Evolutionary conservation across 1,284 basidiomycete genomes (phyloP), one percentile per base, ranked within the genome.

Genomic region (Leccinum cinnamomeum): DNA sequence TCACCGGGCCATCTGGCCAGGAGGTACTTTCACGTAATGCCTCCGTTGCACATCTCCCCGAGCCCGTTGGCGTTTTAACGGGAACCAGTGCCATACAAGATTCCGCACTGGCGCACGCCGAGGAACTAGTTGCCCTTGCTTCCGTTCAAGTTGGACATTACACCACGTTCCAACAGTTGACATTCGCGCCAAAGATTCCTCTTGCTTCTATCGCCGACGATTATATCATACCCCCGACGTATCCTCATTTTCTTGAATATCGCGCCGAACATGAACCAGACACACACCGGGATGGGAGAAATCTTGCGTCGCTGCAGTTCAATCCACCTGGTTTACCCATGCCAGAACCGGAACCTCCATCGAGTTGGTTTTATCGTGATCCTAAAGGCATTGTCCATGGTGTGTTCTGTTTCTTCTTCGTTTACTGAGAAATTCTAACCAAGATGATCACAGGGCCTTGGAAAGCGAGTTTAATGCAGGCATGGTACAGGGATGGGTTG

Each of bases 211-310:
- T 95, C 59, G 89, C 92, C 16, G 90, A 94, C 69, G 91, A 94
- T 53, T 95, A 92, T 75, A 84, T 92, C 62, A 95, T 95, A 61
- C 92, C 92, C 25, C 92, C 92, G 1, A 92, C 92, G 62, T 95
- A 95, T 73, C 82, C 84, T 7, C 82, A 87, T 39, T 92, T 93
- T 76, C 76, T 92, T 61, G 82, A 86, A 56, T 90, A 92, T 71
- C 81, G 87, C 37, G 79, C 79, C 39, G 78, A 80, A 65, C 78
- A 87, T 68, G 90, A 91, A 72, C 81, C 84, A 10, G 83, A 85
- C 55, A 73, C 73, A 25, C 76, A 79, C 55, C 79, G 81, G 41
- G 77, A 70, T 59, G 72, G 71, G 59, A 77, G 79, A 53, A 84
- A 85, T 72, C 75, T 86, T 39, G 77, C 85, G 0, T 84, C 84